Percentiles rank a stretch among this genome's conserved stretches.
phyloP scores from a whole-genome alignment of 2,329 filamentous ascomycete genomes.

The Ceratocystis harringtonii region DNA sequence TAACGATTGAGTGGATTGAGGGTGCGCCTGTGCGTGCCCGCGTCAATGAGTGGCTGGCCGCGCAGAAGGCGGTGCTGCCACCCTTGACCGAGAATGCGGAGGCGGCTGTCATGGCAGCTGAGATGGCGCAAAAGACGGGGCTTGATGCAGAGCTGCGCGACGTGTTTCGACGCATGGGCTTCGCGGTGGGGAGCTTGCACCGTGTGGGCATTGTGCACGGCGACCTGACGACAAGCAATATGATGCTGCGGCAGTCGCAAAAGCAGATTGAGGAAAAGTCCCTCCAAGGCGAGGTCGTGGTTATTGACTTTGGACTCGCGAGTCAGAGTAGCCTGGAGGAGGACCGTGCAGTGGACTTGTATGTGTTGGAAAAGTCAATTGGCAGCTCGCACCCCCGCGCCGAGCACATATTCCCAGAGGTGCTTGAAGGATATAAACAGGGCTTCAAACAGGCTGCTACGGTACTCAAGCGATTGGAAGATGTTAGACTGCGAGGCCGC shows the following conservation, averaged over 20 bases:
- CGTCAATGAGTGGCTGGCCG: conserved; percentile 53
- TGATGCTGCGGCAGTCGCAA: conserved; percentile 54
- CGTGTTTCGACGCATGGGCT: conserved; percentile 57
- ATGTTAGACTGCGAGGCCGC: conserved; percentile 81
- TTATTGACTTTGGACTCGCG: conserved; percentile 91
- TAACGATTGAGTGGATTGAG: conserved; percentile 74
- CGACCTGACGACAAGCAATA: conserved; percentile 91
- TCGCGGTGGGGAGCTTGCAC: conserved; percentile 62
- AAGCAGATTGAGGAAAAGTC: conserved; percentile 19
- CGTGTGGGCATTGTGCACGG: conserved; percentile 79
- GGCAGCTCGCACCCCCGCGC: conserved; percentile 84
- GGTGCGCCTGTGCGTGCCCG: conserved; percentile 55
- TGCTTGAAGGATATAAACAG: conserved; percentile 59
- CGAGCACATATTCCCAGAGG: conserved; percentile 57
- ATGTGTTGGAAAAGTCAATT: conserved; percentile 89
- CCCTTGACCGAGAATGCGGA: conserved; percentile 13
- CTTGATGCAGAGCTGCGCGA: conserved; percentile 38
- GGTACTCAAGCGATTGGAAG: conserved; percentile 71
- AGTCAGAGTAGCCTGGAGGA: conserved; percentile 71
- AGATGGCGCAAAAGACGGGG: conserved; percentile 24
- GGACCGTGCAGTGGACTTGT: conserved; percentile 88
- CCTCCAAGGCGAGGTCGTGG: conserved; percentile 59
- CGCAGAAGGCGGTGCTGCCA: conserved; percentile 27
- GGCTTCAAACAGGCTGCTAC: conserved; percentile 59
- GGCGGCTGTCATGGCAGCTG: background rate